These are phyloP conservation scores for Phytopythium helicoides DNA, from an alignment of 352 stramenopile species.

Conservation along the genomic window DNA sequence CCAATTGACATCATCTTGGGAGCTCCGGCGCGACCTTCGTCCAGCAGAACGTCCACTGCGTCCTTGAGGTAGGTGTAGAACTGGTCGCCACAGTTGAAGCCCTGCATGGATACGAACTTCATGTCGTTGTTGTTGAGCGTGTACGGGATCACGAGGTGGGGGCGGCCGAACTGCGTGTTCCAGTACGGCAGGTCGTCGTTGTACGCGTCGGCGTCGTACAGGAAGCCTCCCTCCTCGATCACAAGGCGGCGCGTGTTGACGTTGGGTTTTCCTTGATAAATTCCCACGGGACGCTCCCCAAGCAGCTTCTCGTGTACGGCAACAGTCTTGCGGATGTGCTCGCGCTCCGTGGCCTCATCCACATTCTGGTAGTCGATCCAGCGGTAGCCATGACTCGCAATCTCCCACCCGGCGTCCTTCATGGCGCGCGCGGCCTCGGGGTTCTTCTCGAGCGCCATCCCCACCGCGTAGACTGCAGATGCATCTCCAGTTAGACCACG, in stretches of 20 bases:
- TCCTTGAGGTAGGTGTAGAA: constrained; percentile 95
- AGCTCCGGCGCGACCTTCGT: constrained; percentile 82
- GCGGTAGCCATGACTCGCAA: constrained; percentile 92
- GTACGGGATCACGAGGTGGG: constrained; percentile 96
- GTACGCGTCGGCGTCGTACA: constrained; percentile 96
- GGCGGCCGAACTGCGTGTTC: constrained; percentile 84
- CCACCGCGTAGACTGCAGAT: constrained; percentile 88
- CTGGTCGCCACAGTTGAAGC: constrained; percentile 91
- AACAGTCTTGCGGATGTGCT: constrained; percentile 92
- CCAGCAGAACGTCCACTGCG: constrained; percentile 83
- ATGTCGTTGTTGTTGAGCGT: constrained; percentile 97
- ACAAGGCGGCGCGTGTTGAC: constrained; percentile 89
- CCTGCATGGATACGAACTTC: constrained; percentile 91
- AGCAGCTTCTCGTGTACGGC: constrained; percentile 89
- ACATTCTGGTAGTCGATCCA: constrained; percentile 97
- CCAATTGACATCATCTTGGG: constrained; percentile 97
- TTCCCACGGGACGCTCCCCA: constrained; percentile 89
- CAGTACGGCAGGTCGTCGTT: constrained; percentile 96
- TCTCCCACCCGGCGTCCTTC: constrained; percentile 92
- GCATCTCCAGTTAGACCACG: background rate
- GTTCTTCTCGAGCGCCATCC: constrained; percentile 95
- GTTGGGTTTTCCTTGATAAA: constrained; percentile 97
- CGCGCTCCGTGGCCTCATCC: constrained; percentile 86
- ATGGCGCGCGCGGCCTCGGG: constrained; percentile 87
- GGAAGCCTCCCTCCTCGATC: constrained; percentile 91